Conservation (phyloP, 352 stramenopile genomes). For the Phytophthora fragariae region DNA sequence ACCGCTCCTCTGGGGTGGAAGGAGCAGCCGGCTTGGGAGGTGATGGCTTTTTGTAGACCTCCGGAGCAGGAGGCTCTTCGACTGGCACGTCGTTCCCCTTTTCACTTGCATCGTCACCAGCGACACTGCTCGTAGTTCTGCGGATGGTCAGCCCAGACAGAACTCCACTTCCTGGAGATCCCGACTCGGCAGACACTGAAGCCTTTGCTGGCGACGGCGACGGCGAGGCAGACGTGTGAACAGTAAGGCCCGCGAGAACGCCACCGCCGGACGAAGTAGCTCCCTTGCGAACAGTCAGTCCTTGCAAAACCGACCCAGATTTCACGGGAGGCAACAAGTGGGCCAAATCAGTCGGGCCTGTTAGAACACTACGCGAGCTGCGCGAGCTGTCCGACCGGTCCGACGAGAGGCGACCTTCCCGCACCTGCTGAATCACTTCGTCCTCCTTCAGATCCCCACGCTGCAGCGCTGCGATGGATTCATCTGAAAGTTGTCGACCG, state of each 20-base stretch:
- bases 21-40: conserved; percentile 32
- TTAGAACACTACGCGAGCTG: conserved; percentile 36
- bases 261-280: conserved; percentile 36
- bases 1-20: conserved; percentile 66
- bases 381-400: conserved; percentile 41
- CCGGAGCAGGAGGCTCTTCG: conserved; percentile 19
- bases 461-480: conserved; percentile 78
- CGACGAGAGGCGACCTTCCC: conserved; percentile 33
- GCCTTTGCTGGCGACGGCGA: conserved; percentile 41
- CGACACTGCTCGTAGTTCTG: conserved; percentile 26
- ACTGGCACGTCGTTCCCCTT: conserved; percentile 17
- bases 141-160: conserved; percentile 64
- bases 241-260: conserved; percentile 73
- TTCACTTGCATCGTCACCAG: conserved; percentile 29
- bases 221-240: conserved; percentile 56
- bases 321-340: conserved; percentile 71
- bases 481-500: conserved; percentile 84
- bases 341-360: conserved; percentile 66
- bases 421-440: conserved; percentile 63
- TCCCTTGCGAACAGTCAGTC: conserved; percentile 64
- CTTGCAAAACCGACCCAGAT: conserved; percentile 66
- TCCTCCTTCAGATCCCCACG: conserved; percentile 81
- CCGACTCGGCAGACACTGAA: conserved; percentile 22
- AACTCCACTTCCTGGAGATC: conserved; percentile 45
- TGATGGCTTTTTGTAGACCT: conserved; percentile 40